A percentile compares a stretch with the other conserved stretches of the same genome.
These are phyloP conservation scores for Chaetomium globosum DNA, from an alignment of 2,329 filamentous ascomycete genomes.

Conservation along the genomic window DNA sequence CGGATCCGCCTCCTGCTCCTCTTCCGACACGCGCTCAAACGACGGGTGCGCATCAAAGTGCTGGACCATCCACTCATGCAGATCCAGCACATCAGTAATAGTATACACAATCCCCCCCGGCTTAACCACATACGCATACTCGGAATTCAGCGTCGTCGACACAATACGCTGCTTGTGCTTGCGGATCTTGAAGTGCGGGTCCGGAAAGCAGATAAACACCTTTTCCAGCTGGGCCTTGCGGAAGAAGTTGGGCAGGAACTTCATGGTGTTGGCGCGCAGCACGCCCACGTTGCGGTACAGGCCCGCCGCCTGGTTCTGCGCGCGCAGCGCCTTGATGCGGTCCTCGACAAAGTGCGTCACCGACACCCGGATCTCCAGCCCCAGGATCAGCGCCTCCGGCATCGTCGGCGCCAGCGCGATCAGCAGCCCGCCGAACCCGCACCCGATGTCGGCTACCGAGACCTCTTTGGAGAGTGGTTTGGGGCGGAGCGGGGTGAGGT, in stretches of 20 bases:
- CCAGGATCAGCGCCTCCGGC: constrained; percentile 77
- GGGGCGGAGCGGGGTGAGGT: constrained; percentile 32
- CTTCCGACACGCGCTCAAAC: constrained; percentile 73
- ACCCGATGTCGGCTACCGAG: constrained; percentile 94
- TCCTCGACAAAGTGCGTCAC: constrained; percentile 91
- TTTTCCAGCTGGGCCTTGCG: constrained; percentile 76
- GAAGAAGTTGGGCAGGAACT: constrained; percentile 99
- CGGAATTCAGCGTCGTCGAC: constrained; percentile 80
- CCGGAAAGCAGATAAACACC: constrained; percentile 97
- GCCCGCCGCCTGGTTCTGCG: constrained; percentile 57
- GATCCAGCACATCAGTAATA: constrained; percentile 93
- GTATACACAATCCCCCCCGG: constrained; percentile 91
- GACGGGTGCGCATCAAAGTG: constrained; percentile 78
- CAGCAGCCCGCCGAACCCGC: constrained; percentile 89
- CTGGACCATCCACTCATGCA: constrained; percentile 90
- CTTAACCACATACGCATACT: constrained; percentile 85
- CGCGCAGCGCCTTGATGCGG: constrained; percentile 78
- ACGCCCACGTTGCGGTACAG: constrained; percentile 85
- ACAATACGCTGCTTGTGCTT: constrained; percentile 98
- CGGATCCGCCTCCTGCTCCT: constrained; percentile 68
- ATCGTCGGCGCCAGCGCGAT: constrained; percentile 81
- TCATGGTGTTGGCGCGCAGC: constrained; percentile 94
- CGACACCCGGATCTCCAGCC: constrained; percentile 88
- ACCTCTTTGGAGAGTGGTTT: constrained; percentile 66
- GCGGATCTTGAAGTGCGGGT: constrained; percentile 95